These are phyloP conservation scores for Phytophthora nicotianae DNA, from an alignment of 352 stramenopile species.

Conservation along the genomic window DNA sequence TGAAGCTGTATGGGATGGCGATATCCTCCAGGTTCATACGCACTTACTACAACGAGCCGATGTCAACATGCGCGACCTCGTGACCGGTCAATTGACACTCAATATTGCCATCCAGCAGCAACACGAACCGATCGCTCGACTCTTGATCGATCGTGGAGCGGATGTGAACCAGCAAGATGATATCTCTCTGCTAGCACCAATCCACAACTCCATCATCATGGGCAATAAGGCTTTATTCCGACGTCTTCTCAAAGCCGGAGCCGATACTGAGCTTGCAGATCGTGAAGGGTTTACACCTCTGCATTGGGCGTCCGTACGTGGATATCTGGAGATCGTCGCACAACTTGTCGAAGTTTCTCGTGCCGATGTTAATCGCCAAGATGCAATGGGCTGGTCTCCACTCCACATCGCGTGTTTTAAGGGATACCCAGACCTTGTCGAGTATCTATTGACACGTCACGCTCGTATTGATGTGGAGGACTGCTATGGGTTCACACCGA, in stretches of 20 bases:
- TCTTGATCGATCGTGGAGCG: conserved; percentile 72
- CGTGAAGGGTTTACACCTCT: conserved; percentile 68
- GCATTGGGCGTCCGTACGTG: conserved; percentile 65
- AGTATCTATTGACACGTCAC: conserved; percentile 64
- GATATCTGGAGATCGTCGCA: conserved; percentile 77
- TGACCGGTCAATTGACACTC: conserved; percentile 60
- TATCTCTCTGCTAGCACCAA: conserved; percentile 53
- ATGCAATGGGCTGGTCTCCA: conserved; percentile 68
- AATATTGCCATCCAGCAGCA: conserved; percentile 84
- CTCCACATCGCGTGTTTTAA: conserved; percentile 81
- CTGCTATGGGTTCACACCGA: conserved; percentile 67
- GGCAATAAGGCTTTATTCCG: conserved; percentile 79
- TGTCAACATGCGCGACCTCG: conserved; percentile 56
- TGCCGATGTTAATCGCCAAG: conserved; percentile 64
- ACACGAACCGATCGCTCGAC: conserved; percentile 68
- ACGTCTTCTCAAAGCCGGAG: conserved; percentile 58
- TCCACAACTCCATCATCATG: conserved; percentile 84
- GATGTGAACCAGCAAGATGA: conserved; percentile 74
- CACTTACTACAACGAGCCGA: conserved; percentile 58
- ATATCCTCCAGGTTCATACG: conserved; percentile 74
- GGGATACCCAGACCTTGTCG: conserved; percentile 67
- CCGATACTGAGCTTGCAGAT: conserved; percentile 61
- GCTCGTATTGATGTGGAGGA: conserved; percentile 59
- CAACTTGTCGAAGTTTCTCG: conserved; percentile 61
- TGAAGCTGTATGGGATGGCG: conserved; percentile 75